Conservation (phyloP, 495 filamentous ascomycete species). For the Chaetomium cochliodes region DNA sequence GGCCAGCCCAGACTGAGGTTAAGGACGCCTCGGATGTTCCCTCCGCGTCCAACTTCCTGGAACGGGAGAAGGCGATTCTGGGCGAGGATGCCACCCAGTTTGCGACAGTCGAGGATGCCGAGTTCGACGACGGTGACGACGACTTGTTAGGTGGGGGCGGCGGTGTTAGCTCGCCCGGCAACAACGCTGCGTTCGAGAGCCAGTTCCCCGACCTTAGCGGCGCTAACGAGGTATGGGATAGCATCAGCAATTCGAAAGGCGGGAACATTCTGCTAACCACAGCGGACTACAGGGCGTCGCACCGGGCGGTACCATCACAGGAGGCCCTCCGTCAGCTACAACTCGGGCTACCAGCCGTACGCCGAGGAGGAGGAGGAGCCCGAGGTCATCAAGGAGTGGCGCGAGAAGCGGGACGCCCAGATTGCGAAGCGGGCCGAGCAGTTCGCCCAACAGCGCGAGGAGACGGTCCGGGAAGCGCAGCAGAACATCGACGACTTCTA, state of each 20-base stretch:
- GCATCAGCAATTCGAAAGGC: neutral
- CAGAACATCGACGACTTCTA: constrained; percentile 97
- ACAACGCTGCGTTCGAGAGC: constrained; percentile 74
- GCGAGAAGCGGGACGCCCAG: constrained; percentile 76
- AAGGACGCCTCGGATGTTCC: constrained; percentile 42
- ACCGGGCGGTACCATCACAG: constrained; percentile 82
- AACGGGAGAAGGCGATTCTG: constrained; percentile 80
- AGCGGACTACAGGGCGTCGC: constrained; percentile 63
- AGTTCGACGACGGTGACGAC: constrained; percentile 65
- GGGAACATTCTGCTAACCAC: constrained; percentile 31
- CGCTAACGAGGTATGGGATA: constrained; percentile 67
- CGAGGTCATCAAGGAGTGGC: constrained; percentile 87
- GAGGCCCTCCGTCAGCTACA: constrained; percentile 63
- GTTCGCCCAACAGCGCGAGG: constrained; percentile 70
- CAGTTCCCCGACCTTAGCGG: constrained; percentile 83
- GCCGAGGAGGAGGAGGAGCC: constrained; percentile 72
- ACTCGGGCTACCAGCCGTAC: constrained; percentile 59
- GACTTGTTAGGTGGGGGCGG: constrained; percentile 75
- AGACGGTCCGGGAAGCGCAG: constrained; percentile 81
- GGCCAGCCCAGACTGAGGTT: constrained; percentile 46
- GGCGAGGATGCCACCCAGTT: constrained; percentile 94
- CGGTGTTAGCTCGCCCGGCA: constrained; percentile 51
- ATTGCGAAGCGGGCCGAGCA: constrained; percentile 74
- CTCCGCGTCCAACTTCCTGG: constrained; percentile 75
- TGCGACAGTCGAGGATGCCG: constrained; percentile 70